These are phyloP conservation scores for Aspergillus felis DNA, from an alignment of 2,329 filamentous ascomycete species.

Conservation along the genomic window DNA sequence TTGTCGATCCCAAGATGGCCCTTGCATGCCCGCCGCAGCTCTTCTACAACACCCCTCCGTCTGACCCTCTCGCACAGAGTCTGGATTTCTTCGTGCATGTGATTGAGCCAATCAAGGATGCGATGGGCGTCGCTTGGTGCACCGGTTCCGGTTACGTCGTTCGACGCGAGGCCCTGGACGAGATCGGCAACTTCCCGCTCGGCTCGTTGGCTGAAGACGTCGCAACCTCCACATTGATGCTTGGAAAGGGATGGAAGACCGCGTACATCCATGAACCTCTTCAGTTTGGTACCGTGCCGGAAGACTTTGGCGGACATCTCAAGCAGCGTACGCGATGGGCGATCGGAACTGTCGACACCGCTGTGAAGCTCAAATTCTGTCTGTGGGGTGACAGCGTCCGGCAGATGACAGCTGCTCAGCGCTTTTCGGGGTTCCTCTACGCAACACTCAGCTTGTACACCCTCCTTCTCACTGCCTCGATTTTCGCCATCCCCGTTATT, in stretches of 20 bases:
- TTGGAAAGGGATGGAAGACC: constrained; percentile 60
- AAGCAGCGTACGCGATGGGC: constrained; percentile 40
- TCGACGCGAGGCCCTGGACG: constrained; percentile 56
- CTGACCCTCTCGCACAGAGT: constrained; percentile 57
- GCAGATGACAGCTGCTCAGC: constrained; percentile 54
- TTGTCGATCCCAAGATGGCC: constrained; percentile 54
- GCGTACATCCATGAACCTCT: constrained; percentile 58
- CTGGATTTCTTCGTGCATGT: constrained; percentile 57
- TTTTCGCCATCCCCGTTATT: constrained; percentile 59
- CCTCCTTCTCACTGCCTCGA: constrained; percentile 51
- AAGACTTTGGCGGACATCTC: constrained; percentile 33
- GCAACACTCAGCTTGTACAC: constrained; percentile 55
- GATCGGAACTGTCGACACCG: constrained; percentile 53
- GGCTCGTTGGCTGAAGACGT: constrained; percentile 60
- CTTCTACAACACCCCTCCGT: constrained; percentile 59
- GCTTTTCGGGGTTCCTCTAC: constrained; percentile 58
- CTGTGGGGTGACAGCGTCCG: constrained; percentile 52
- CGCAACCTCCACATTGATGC: constrained; percentile 55
- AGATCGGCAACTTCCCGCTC: constrained; percentile 60
- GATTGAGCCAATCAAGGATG: constrained; percentile 46
- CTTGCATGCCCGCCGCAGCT: constrained; percentile 59
- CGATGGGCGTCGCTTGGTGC: constrained; percentile 55
- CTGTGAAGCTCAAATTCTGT: constrained; percentile 59
- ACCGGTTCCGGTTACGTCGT: constrained; percentile 62
- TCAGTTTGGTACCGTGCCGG: constrained; percentile 52